Base-by-base conservation (phyloP, 352 stramenopile species). In the Phytopythium aichiense region DNA sequence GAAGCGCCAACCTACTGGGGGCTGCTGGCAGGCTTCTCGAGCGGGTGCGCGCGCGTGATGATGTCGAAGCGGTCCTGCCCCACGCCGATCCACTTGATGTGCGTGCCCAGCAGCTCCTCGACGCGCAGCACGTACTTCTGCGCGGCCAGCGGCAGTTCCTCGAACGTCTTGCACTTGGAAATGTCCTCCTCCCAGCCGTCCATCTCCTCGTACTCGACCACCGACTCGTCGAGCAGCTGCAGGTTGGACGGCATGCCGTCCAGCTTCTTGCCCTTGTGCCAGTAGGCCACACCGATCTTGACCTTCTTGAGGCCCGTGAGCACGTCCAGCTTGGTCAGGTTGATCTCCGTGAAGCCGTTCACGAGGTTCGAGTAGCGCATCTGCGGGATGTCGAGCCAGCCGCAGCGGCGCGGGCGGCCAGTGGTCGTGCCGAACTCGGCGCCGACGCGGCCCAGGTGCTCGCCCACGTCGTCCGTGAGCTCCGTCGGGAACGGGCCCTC, bases 241-340 rank as follows among this genome's bases (percentile, higher is more conserved):
- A 99, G 79, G 76, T 94, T 97, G 30, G 94, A 97, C 49, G 96
- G 96, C 94, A 99, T 99, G 33, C 87, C 90, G 16, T 88, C 80
- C 28, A 99, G 72, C 70, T 97, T 95, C 78, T 97, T 91, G 70
- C 93, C 96, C 52, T 98, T 88, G 85, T 97, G 81, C 78, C 90
- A 97, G 88, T 99, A 99, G 4, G 89, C 88, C 49, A 97, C 91
- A 60, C 92, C 97, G 71, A 99, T 93, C 78, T 99, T 97, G 60
- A 98, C 85, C 66, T 96, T 89, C 54, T 96, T 73, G 30, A 99
- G 75, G n/a, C 97, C 97, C 37, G 96, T 99, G 53, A 99, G 83
- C 49, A 99, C 97, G 79, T 99, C 98, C 49, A 99, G 76, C 83
- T 99, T 99, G 68, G 98, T 99, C 67, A 99, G 69, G 74, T 99